Conservation (phyloP, 208 protist genomes). For the Giardia muris region DNA sequence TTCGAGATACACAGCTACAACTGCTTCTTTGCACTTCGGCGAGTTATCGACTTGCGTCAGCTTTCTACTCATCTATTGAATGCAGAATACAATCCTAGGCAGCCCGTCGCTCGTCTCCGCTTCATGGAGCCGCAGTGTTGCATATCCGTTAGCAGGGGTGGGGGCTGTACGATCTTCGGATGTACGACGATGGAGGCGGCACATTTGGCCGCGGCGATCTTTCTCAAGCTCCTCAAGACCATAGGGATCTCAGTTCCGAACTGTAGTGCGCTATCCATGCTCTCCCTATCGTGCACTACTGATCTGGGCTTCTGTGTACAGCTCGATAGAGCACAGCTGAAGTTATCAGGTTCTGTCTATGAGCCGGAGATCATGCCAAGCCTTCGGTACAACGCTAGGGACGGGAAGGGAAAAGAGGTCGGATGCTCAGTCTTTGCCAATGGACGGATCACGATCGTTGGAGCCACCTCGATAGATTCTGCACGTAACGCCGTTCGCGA, state of each 20-base stretch:
- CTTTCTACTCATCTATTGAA: not conserved
- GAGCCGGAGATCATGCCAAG: not conserved
- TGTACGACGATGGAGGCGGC: not conserved
- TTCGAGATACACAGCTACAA: not conserved
- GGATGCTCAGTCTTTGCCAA: not conserved
- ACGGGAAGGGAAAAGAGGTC: not conserved
- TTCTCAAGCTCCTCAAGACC: not conserved
- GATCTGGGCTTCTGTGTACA: not conserved
- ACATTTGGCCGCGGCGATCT: not conserved
- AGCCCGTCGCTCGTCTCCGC: not conserved
- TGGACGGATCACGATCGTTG: not conserved
- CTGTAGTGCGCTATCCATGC: not conserved
- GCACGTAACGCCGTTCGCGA: not conserved
- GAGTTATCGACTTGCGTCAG: not conserved
- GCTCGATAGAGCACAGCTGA: not conserved
- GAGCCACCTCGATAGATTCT: not conserved
- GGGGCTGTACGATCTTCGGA: not conserved
- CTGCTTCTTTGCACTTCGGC: not conserved
- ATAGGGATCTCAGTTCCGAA: not conserved
- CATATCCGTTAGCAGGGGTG: not conserved
- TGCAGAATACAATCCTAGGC: not conserved
- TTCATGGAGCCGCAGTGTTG: not conserved
- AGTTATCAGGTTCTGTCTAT: not conserved
- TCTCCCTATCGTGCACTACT: not conserved
- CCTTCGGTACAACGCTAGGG: not conserved